Evolutionary conservation across 805 yeast species (phyloP).

Genomic region (Ogataea populi-albae): DNA sequence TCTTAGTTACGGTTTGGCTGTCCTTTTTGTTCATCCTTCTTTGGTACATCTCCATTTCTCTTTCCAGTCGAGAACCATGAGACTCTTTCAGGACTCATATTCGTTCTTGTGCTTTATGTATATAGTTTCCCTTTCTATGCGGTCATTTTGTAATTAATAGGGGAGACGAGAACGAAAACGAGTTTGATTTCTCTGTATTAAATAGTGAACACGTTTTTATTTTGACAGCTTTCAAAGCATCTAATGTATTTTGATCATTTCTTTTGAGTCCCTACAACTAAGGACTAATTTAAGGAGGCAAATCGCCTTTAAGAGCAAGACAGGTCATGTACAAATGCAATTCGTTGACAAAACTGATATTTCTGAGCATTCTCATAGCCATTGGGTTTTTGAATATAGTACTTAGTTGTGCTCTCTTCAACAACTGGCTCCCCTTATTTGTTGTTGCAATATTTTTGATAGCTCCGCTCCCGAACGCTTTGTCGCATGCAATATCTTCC

Average conservation of each 20-base stretch:
- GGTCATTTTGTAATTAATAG: slow-evolving; percentile 2
- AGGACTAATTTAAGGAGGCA: slow-evolving; percentile 2
- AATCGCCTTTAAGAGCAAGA: slow-evolving; percentile 7
- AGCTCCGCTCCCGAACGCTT: slow-evolving; percentile 37
- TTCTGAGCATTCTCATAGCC: slow-evolving; percentile 72
- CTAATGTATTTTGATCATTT: slow-evolving; percentile 55
- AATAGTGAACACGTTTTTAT: slow-evolving; percentile 9
- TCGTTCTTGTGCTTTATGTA: slow-evolving; percentile 5
- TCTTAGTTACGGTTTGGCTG: no score
- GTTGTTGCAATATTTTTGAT: slow-evolving; percentile 41
- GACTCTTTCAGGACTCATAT: no score
- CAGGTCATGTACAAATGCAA: slow-evolving; percentile 29
- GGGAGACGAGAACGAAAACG: slow-evolving; percentile 4
- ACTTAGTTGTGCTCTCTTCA: slow-evolving; percentile 79
- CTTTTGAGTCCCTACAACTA: neutral
- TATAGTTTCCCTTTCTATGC: slow-evolving; percentile 3
- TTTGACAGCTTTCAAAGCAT: slow-evolving; percentile 6
- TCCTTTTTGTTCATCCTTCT: no score
- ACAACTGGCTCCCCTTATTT: slow-evolving; percentile 86
- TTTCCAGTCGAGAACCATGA: no score
- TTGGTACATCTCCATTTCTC: no score
- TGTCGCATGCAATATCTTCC: slow-evolving; percentile 23
- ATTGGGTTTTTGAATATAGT: slow-evolving; percentile 87
- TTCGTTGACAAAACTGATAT: slow-evolving; percentile 73
- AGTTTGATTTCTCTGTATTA: neutral